Conservation (phyloP, 2,329 filamentous ascomycete genomes). For the Paecilomyces variotii region DNA sequence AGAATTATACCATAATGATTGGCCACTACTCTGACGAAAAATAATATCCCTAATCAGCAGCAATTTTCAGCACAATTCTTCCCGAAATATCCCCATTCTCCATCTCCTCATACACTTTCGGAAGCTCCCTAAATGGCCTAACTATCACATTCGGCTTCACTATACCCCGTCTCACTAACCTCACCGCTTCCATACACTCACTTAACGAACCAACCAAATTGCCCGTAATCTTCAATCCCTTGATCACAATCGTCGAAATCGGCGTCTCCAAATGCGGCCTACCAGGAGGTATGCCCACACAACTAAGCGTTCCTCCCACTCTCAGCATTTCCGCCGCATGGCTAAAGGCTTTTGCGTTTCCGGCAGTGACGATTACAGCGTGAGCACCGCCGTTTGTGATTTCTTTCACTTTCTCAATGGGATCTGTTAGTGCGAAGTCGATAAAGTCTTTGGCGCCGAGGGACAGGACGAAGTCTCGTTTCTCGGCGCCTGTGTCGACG, state of each 20-base stretch:
- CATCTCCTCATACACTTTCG: constrained; percentile 37
- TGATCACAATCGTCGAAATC: constrained; percentile 39
- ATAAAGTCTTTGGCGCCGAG: constrained; percentile 35
- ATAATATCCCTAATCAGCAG: constrained; percentile 10
- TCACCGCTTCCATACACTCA: constrained; percentile 41
- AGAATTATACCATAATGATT: background rate
- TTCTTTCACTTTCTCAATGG: constrained; percentile 25
- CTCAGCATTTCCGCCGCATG: constrained; percentile 38
- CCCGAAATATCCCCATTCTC: constrained; percentile 38
- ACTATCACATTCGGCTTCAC: constrained; percentile 37
- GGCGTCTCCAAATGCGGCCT: constrained; percentile 31
- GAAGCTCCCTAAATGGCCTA: constrained; percentile 35
- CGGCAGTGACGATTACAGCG: constrained; percentile 36
- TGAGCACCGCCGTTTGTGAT: constrained; percentile 35
- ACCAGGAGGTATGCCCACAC: constrained; percentile 37
- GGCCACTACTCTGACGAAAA: background rate
- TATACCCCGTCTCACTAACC: constrained; percentile 33
- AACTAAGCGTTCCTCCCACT: constrained; percentile 36
- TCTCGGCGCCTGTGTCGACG: constrained; percentile 32
- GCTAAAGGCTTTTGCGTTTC: constrained; percentile 33
- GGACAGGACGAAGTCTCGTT: constrained; percentile 30
- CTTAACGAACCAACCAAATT: constrained; percentile 39
- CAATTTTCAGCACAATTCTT: constrained; percentile 35
- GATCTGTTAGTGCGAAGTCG: constrained; percentile 30
- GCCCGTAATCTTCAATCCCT: constrained; percentile 35